Evolutionary conservation across 192 early-diverging fungal genomes (phyloP).

Genomic region (Entomortierella beljakovae): DNA sequence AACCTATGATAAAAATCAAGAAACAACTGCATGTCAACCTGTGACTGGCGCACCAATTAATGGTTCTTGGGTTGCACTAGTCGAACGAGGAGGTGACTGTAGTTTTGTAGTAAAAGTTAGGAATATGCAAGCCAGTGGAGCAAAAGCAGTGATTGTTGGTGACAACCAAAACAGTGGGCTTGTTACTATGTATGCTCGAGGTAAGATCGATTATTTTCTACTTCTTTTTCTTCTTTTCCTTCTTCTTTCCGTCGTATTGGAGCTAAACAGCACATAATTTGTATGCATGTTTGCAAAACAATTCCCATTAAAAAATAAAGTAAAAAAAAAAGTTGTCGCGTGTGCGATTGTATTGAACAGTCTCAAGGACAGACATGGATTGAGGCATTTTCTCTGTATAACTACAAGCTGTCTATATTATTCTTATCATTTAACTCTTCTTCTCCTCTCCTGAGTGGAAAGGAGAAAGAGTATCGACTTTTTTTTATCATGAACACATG

Average conservation of each 20-base stretch:
- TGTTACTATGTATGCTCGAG: constrained; percentile 81
- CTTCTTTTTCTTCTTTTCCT: too few species aligned
- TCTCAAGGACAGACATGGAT: too few species aligned
- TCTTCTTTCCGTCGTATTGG: too few species aligned
- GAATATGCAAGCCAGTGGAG: constrained; percentile 89
- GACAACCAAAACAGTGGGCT: constrained; percentile 79
- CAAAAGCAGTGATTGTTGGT: constrained; percentile 88
- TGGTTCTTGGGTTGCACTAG: constrained; percentile 83
- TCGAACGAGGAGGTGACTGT: constrained; percentile 86
- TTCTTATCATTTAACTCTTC: not conserved
- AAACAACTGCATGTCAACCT: constrained; percentile 65
- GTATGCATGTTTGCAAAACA: too few species aligned
- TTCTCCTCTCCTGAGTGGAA: not conserved
- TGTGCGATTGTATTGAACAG: too few species aligned
- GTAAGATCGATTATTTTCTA: constrained; percentile 30
- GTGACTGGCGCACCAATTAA: constrained; percentile 52
- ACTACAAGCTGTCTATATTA: not conserved
- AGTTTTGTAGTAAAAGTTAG: constrained; percentile 92
- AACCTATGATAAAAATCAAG: constrained; percentile 63
- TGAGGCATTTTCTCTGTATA: not conserved
- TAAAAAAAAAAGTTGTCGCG: too few species aligned
- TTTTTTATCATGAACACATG: not conserved
- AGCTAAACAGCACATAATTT: too few species aligned
- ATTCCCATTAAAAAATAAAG: too few species aligned
- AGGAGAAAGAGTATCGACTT: not conserved